Base-by-base conservation (phyloP, 1,139 yeast species). In the Candida neerlandica region DNA sequence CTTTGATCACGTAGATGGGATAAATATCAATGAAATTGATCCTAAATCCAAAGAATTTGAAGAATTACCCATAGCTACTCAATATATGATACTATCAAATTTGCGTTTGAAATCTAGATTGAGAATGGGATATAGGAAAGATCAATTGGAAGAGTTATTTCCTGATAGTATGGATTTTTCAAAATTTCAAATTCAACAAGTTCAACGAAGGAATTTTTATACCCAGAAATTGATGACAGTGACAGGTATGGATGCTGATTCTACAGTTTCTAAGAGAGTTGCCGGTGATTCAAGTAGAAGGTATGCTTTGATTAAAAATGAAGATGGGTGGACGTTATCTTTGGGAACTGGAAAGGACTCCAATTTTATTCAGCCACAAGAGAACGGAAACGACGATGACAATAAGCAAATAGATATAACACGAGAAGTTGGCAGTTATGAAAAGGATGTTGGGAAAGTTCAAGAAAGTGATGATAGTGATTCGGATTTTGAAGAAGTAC, bases 51-150 rank as follows among this genome's bases (percentile, higher is more conserved):
- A 76, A 38, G 88, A 84, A 55, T 88, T 88, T 61, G 74, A 76
- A 14, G 75, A 75, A 34, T 65, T 87, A 21, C 97, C 99, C 0
- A 70, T 86, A 48, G 81, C 92, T 0, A 86, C 96, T 0, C 97
- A 91, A 62, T 95, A 94, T 62, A 90, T 90, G 81, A 81, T 91
- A 2, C 70, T 95, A 23, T 89, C 94, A 10, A 90, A 90, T 50
- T 79, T 96, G 16, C 69, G 99, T 49, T 71, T 91, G 33, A 79
- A 90, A 54, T 92, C 98, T 0, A 73, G 99, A 50, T 78, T 95
- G 64, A 84, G 99, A 71, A 86, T 95, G 96, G 99, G 99, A 0
- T 90, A 87, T 62, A 78, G 92, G 0, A 89, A 90, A 52, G 94
- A 89, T 14, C 97, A 95, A 61, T 71, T 95, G 27, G 89, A 89